Base-by-base conservation (phyloP, 2,329 filamentous ascomycete genomes). In the Monilinia polystroma region DNA sequence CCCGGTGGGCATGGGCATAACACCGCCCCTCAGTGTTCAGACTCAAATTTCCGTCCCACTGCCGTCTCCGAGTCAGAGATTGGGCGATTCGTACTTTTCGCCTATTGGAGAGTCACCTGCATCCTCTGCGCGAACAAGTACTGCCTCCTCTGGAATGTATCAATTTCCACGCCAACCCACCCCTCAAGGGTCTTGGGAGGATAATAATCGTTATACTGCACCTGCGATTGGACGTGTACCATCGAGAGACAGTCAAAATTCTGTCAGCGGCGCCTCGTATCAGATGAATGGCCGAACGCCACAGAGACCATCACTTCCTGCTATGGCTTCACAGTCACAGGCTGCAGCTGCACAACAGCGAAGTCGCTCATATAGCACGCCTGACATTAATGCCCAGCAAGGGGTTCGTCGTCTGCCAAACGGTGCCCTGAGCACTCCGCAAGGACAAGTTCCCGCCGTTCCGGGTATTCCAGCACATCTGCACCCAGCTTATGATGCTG, bases 291-390 rank as follows among this genome's bases (percentile, higher is more conserved):
- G 85, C 49, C 84, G 90, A 71, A 87, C 85, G 73, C 84, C 86
- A 55, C 88, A 92, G 72, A 86, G 90, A n/a, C 92, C 92, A 29
- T 96, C 91, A 14, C 82, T 96, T 72, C 91, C 90, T 54, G 89
- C 86, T 23, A 89, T 92, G 84, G 82, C 87, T 20, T 81, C 82
- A 35, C 79, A 81, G 68, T 78, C 82, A 70, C 56, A 59, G 35
- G 78, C 84, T 73, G 72, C 67, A 66, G 66, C 68, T 60, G 70
- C 75, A 70, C 88, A 92, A 76, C 88, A 90, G 75, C 85, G 93
- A 71, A 89, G 91, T 79, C 87, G 95, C 70, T 97, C 93, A 49
- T 96, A 96, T 75, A 98, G 94, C 80, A 97, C 93, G 70, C 94
- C 95, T 10, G 93, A 98, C 77, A 97, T 97, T 73, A 92, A 96